These are phyloP conservation scores for Leonotis leonurus DNA, from an alignment of 257 asterid species.

Conservation along the genomic window DNA sequence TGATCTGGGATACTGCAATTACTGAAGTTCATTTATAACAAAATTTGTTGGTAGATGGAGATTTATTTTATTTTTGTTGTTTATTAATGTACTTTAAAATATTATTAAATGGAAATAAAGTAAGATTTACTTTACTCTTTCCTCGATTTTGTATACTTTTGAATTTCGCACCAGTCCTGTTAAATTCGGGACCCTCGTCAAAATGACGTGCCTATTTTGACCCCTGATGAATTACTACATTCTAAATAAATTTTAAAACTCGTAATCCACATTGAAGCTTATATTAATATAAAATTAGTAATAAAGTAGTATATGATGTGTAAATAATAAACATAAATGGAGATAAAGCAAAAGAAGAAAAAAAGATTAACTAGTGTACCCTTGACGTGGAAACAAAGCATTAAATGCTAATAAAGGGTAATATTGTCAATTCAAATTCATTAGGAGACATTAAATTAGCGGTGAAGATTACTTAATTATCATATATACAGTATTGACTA, in stretches of 20 bases:
- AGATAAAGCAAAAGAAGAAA: background rate
- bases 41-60: slow-evolving; percentile 1
- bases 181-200: slow-evolving; percentile 23
- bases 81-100: background rate
- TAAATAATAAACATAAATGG: too few species aligned
- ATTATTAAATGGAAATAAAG: background rate
- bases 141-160: slow-evolving; percentile 20
- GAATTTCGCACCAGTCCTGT: slow-evolving; percentile 16
- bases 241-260: too few species aligned
- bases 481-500: too few species aligned
- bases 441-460: too few species aligned
- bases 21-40: background rate
- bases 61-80: slow-evolving; percentile 3
- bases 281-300: too few species aligned
- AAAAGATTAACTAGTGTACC: too few species aligned
- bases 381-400: background rate
- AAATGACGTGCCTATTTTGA: slow-evolving; percentile 12
- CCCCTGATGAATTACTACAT: background rate
- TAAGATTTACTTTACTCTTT: background rate
- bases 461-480: background rate
- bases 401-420: background rate
- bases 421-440: background rate
- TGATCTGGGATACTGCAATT: background rate
- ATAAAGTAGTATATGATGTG: too few species aligned
- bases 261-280: too few species aligned